phyloP scores from a whole-genome alignment of 495 filamentous ascomycete genomes.

The Jackrogersella minutella region DNA sequence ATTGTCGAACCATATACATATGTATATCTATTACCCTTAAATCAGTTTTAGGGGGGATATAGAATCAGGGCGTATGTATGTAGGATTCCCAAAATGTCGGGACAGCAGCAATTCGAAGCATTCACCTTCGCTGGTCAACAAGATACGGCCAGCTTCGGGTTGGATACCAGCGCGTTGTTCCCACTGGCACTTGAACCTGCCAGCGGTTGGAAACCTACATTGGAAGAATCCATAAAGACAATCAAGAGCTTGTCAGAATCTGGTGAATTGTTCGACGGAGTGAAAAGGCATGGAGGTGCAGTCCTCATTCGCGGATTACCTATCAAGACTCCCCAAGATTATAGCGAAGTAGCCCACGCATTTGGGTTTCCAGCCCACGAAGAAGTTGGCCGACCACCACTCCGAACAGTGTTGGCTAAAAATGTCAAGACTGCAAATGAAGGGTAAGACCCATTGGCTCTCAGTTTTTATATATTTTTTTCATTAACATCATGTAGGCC shows the following conservation, averaged over 20 bases:
- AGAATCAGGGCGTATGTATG: background rate
- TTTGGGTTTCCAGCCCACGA: constrained; percentile 35
- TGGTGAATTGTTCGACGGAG: constrained; percentile 20
- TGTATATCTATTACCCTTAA: background rate
- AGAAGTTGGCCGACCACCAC: constrained; percentile 35
- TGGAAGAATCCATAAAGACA: constrained; percentile 1
- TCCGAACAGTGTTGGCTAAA: constrained; percentile 37
- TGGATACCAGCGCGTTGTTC: background rate
- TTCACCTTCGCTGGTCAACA: constrained; percentile 2
- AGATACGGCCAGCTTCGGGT: background rate
- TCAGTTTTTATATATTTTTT: background rate
- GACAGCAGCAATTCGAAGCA: background rate
- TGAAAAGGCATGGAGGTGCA: constrained; percentile 33
- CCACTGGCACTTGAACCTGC: background rate
- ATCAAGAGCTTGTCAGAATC: constrained; percentile 13
- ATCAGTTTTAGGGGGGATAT: background rate
- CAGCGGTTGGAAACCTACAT: background rate
- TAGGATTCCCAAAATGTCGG: background rate
- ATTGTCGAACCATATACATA: too few relatives aligned
- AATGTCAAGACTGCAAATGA: constrained; percentile 20
- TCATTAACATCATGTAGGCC: constrained; percentile 12
- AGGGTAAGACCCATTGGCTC: background rate
- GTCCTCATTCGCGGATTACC: constrained; percentile 36
- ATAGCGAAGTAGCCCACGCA: constrained; percentile 26
- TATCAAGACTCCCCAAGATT: constrained; percentile 37